Conservation (phyloP, 192 early-diverging fungal species). For the Spinellus fusiger region DNA sequence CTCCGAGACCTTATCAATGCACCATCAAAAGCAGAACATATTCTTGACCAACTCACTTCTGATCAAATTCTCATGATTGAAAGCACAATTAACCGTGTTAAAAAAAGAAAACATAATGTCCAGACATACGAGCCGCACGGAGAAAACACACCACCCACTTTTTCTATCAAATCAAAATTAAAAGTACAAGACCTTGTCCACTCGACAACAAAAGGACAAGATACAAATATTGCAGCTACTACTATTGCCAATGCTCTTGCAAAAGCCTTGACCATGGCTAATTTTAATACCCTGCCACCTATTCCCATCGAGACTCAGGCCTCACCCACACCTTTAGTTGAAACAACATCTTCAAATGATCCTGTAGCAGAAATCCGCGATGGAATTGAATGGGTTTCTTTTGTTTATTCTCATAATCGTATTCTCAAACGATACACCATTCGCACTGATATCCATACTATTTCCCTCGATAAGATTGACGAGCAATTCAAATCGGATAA, state of each 20-base stretch:
- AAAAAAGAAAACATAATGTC: constrained; percentile 13
- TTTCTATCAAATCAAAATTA: not conserved
- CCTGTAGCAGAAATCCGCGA: constrained; percentile 34
- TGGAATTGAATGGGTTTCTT: constrained; percentile 60
- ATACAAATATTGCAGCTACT: not conserved
- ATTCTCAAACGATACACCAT: constrained; percentile 53
- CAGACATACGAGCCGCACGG: not conserved
- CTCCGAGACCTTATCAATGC: constrained; percentile 24
- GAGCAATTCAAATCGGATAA: constrained; percentile 61
- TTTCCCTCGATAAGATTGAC: constrained; percentile 40
- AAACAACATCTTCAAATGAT: constrained; percentile 7
- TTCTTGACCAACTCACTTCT: constrained; percentile 12
- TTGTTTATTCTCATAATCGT: constrained; percentile 66
- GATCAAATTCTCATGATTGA: constrained; percentile 23
- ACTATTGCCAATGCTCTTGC: constrained; percentile 17
- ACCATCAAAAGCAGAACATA: constrained; percentile 16
- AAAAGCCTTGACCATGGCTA: constrained; percentile 9
- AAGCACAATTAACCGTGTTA: constrained; percentile 14
- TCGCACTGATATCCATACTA: constrained; percentile 68
- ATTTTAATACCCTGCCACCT: too few relatives aligned
- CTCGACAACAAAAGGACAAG: not conserved
- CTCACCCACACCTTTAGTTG: not conserved
- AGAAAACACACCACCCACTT: not conserved
- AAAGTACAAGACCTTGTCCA: not conserved
- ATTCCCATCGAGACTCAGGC: not conserved